Evolutionary conservation across 148 eudicot genomes (phyloP), one percentile per base, ranked within the genome.

Genomic region (Nyssa sinensis): DNA sequence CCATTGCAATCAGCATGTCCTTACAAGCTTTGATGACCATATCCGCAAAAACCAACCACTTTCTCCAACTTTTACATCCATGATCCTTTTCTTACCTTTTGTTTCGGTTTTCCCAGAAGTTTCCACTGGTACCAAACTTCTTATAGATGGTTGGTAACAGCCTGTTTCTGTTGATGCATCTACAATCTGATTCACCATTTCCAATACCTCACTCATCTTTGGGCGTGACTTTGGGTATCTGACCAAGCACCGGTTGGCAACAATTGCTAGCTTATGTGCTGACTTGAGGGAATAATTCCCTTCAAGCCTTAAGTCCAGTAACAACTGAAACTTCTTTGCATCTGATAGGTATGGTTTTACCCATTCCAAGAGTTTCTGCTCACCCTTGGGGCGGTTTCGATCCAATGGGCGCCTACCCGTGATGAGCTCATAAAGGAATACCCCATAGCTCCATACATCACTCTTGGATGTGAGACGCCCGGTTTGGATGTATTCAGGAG

Each of bases 381-480:
- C 98, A 14, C 77, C 71, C 86, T 84, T 94, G 7, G 98, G 98
- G 24, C 87, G 92, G 82, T 87, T 86, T 73, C 76, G 86, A 70
- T 94, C 98, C 59, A 94, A 59, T 37, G 98, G 98, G 23, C 82
- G 86, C 71, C 98, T 81, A 6, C 98, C 98, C 0, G 98, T 94
- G 80, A 94, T 87, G 32, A 94, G 96, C 77, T 94, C 98, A 49
- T 88, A 94, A 8, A 94, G 88, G 86, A 94, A 94, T 64, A 94
- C 90, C 13, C 98, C 98, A 10, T 88, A 94, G 83, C 98, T 85
- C 96, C 96, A 94, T 8, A 92, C 92, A 69, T 94, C 98, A 62
- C 83, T 94, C 82, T 90, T 94, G 84, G 80, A 79, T 49, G 97
- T 94, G 64, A 94, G 92, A 72, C 86, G 97, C 27, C 97, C 95